These are phyloP conservation scores for Fonsecaea multimorphosa DNA, from an alignment of 2,329 filamentous ascomycete species.

Conservation along the genomic window DNA sequence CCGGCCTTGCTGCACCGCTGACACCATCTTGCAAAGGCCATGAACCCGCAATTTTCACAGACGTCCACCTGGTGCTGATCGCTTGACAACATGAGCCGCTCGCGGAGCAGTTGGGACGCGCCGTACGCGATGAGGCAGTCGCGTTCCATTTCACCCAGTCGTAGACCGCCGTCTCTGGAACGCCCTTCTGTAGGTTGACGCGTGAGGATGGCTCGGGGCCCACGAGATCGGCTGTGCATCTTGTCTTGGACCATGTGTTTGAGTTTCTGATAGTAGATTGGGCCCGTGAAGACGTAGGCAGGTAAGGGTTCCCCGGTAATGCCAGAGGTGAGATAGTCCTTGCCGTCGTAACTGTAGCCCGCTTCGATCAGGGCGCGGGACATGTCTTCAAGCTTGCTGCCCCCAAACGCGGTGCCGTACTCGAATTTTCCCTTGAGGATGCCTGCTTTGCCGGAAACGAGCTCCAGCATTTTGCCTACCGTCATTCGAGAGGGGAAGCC, in stretches of 20 bases:
- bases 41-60: constrained; percentile 90
- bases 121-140: constrained; percentile 98
- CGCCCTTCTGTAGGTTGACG: constrained; percentile 96
- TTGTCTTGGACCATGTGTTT: constrained; percentile 99
- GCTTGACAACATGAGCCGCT: constrained; percentile 91
- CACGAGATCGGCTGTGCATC: constrained; percentile 94
- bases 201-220: constrained; percentile 88
- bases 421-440: constrained; percentile 83
- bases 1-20: constrained; percentile 69
- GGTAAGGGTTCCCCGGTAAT: constrained; percentile 93
- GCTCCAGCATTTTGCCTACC: constrained; percentile 95
- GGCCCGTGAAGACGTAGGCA: constrained; percentile 97
- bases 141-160: constrained; percentile 97
- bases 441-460: constrained; percentile 91
- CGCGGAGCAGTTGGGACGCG: constrained; percentile 86
- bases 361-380: constrained; percentile 80
- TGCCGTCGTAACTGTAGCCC: constrained; percentile 95
- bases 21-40: constrained; percentile 95
- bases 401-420: constrained; percentile 88
- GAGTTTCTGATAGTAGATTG: constrained; percentile 98
- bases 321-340: constrained; percentile 93
- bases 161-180: constrained; percentile 86
- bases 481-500: constrained; percentile 99
- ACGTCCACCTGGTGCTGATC: constrained; percentile 92
- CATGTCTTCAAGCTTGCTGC: constrained; percentile 86